Evolutionary conservation across 441 rosid species (phyloP), one percentile per base, ranked within the genome.

Genomic region (Eruca vesicaria): DNA sequence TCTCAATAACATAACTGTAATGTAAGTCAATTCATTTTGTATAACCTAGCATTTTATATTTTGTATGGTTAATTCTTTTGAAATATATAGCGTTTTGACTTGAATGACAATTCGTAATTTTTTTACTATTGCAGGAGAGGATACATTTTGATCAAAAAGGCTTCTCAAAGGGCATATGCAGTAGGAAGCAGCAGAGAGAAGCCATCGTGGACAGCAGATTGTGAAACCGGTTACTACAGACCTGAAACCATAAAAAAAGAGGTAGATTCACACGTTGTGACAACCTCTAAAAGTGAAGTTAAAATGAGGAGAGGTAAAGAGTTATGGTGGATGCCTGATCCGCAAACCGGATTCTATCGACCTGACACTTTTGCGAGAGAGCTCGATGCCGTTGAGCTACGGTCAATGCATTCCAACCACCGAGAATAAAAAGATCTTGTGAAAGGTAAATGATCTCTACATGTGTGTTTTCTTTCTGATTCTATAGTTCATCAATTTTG

Each of bases 241-340:
- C 78, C 68, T 33, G 73, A 68, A 23, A 36, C 48, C 10, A 9
- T 8, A 10, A 3, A 55, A n/a, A 67, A 74, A 16, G 63, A 74
- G 43, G 33, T 67, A 33, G 67, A 23, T 67, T 19, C 55, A 68
- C 6, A 52, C 19, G 32, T 61, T 52, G 63, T 15, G 55, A 52
- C 36, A 67, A 23, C 38, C 10, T 62, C 64, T 53, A 12, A 68
- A 62, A 19, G 7, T 31, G 69, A 69, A 26, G 64, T 20, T 36
- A 62, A 53, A 63, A 69, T 4, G 11, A 21, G 50, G 38, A 76
- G 79, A 76, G 79, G 74, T 55, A 66, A 76, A 20, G 38, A 63
- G 79, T 33, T 69, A 76, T 76, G 79, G 75, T 76, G 79, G 79
- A 76, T 69, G 74, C 74, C 70, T 55, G 70, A 76, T 56, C 70